Evolutionary conservation across 192 early-diverging fungal genomes (phyloP), one percentile per base, ranked within the genome.

Genomic region (Coemansia sp.): DNA sequence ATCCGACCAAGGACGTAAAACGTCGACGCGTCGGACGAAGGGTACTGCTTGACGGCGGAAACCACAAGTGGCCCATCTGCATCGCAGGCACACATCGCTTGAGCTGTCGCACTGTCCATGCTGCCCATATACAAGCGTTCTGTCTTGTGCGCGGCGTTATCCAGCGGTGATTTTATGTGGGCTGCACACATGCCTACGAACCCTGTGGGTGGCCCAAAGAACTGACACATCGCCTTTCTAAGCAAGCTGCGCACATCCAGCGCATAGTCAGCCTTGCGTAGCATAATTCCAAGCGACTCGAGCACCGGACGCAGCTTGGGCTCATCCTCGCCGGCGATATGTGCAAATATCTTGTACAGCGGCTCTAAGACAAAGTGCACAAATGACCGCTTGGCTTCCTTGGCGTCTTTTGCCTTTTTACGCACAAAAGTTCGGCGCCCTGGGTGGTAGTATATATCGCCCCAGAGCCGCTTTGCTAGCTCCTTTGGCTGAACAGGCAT

Each of bases 301-400:
- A 99, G 86, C 20, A 87, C 91, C 12, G 72, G 48, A 62, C 87
- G 90, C 66, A 99, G 69, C 5, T 71, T 75, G n/a, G 84, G 80
- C 31, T 85, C 82, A 40, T 80, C 75, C 39, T 84, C 77, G 52
- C 75, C 70, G 0, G 72, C 39, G 20, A 85, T 84, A 62, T 93
- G 94, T 0, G 91, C 87, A 75, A 91, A 96, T 2, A 97, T 67
- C 78, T 99, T 99, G 86, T 92, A 99, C 31, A 99, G 76, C 13
- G 96, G 96, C 66, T 96, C 92, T 13, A 99, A 70, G 61, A 99
- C 90, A 71, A 99, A 99, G 71, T 99, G 93, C 23, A 95, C 91
- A 83, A 99, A 99, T 15, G 93, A 87, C 16, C 97, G 89, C 68
- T 87, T 82, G 40, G 75, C 68, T 6, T 84, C 82, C 35, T 84